A percentile compares a stretch with the other conserved stretches of the same genome.
Evolutionary conservation across 192 early-diverging fungal species (phyloP).

Genomic region (Allomyces arbusculus): DNA sequence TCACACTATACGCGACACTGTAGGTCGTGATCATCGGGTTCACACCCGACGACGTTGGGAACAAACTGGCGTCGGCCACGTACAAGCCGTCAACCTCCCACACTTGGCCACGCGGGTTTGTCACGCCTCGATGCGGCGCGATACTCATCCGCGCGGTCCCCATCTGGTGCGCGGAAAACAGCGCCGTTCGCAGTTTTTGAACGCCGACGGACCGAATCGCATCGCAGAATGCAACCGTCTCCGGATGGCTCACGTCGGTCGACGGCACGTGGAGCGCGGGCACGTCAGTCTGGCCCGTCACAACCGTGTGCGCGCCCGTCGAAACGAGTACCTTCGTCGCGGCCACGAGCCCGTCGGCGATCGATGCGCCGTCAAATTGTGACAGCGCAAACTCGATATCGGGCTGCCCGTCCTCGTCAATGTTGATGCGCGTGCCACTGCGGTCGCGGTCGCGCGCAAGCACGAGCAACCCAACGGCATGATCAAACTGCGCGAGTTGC

Average conservation of each 20-base stretch:
- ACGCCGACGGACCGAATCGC: no score
- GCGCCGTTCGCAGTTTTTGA: conserved; percentile 9
- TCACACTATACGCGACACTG: conserved; percentile 9
- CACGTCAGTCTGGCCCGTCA: conserved; percentile 25
- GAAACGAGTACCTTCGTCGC: conserved; percentile 29
- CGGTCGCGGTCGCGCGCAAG: conserved; percentile 40
- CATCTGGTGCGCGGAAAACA: conserved; percentile 48
- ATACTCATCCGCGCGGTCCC: conserved; percentile 42
- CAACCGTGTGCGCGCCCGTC: conserved; percentile 37
- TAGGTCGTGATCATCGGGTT: conserved; percentile 34
- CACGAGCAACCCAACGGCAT: conserved; percentile 26
- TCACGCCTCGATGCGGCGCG: conserved; percentile 24
- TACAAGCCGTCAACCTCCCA: conserved; percentile 55
- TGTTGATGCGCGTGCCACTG: conserved; percentile 8
- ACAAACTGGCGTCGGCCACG: conserved; percentile 46
- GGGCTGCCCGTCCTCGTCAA: conserved; percentile 19
- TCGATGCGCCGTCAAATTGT: conserved; percentile 22
- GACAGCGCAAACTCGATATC: conserved; percentile 26
- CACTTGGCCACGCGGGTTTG: conserved; percentile 44
- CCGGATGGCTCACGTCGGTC: no score
- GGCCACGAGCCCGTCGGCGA: conserved; percentile 21
- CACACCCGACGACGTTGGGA: conserved; percentile 53
- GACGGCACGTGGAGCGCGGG: conserved; percentile 1
- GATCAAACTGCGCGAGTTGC: conserved; percentile 20
- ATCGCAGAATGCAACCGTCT: background rate